A percentile compares a stretch with the other conserved stretches of the same genome.
Conservation (phyloP, 176 grass and related monocot species). For the Eragrostis curvula region DNA sequence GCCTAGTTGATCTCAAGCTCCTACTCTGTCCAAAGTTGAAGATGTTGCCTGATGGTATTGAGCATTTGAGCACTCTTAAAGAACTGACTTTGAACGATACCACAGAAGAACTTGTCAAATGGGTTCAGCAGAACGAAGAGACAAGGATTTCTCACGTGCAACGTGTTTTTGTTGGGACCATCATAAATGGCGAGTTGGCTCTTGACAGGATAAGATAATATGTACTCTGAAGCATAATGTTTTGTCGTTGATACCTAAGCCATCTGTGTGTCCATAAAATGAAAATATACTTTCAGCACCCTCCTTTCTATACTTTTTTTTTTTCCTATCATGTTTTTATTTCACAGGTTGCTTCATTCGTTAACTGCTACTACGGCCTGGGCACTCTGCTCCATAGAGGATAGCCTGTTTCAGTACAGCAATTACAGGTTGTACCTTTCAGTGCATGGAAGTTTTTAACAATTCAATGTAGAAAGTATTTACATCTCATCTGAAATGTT, state of each 20-base stretch:
- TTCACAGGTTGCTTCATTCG: too few species aligned
- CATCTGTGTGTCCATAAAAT: neutral
- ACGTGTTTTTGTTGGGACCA: constrained; percentile 30
- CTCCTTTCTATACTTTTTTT: too few species aligned
- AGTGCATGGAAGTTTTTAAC: too few species aligned
- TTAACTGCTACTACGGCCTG: too few species aligned
- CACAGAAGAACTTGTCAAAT: neutral
- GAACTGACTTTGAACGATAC: constrained; percentile 41
- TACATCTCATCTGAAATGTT: too few species aligned
- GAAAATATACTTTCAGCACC: neutral
- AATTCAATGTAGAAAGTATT: too few species aligned
- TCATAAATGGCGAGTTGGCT: constrained; percentile 42
- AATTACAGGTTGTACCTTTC: too few species aligned
- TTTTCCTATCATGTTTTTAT: too few species aligned
- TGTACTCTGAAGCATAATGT: neutral
- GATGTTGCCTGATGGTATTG: constrained; percentile 32
- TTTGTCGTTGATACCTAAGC: neutral
- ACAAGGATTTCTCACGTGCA: constrained; percentile 33
- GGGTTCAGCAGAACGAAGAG: constrained; percentile 12
- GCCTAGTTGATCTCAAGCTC: constrained; percentile 41
- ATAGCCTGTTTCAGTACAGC: too few species aligned
- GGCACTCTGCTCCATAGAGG: too few species aligned
- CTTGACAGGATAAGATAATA: constrained; percentile 12
- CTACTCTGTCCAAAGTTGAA: constrained; percentile 39
- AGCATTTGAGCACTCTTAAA: constrained; percentile 33